phyloP scores from a whole-genome alignment of 495 filamentous ascomycete genomes.

The Xanthoparmelia taractica region DNA sequence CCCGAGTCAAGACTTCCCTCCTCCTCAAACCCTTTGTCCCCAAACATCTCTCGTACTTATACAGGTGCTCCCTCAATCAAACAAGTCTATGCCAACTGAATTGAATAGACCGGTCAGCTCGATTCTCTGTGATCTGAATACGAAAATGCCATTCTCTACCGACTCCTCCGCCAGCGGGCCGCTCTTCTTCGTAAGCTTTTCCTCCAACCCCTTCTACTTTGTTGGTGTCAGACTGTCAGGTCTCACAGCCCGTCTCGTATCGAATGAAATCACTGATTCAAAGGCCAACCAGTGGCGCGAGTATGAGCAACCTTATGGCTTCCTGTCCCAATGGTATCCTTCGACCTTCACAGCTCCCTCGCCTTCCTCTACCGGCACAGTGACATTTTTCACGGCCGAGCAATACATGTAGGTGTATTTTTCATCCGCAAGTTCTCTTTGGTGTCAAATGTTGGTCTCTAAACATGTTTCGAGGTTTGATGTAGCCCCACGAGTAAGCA shows the following conservation, averaged over 20 bases:
- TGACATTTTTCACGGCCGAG: slow-evolving; percentile 30
- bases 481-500: not conserved
- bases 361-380: not conserved
- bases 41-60: no score
- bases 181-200: slow-evolving; percentile 29
- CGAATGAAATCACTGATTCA: not conserved
- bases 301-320: slow-evolving; percentile 28
- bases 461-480: not conserved
- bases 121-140: not conserved
- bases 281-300: slow-evolving; percentile 22
- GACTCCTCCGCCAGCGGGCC: slow-evolving; percentile 17
- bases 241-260: not conserved
- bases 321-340: slow-evolving; percentile 37
- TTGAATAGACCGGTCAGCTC: not conserved
- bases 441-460: no score
- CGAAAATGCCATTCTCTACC: slow-evolving; percentile 1
- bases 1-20: not conserved
- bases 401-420: slow-evolving; percentile 39
- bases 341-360: slow-evolving; percentile 29
- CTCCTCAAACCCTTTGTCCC: not conserved
- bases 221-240: not conserved
- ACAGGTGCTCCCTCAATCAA: no score
- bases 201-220: not conserved
- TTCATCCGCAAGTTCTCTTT: not conserved
- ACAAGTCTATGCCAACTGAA: not conserved